Evolutionary conservation across 2,329 filamentous ascomycete species (phyloP), one percentile per base, ranked within the genome.

Genomic region (Fusarium kyushuense): DNA sequence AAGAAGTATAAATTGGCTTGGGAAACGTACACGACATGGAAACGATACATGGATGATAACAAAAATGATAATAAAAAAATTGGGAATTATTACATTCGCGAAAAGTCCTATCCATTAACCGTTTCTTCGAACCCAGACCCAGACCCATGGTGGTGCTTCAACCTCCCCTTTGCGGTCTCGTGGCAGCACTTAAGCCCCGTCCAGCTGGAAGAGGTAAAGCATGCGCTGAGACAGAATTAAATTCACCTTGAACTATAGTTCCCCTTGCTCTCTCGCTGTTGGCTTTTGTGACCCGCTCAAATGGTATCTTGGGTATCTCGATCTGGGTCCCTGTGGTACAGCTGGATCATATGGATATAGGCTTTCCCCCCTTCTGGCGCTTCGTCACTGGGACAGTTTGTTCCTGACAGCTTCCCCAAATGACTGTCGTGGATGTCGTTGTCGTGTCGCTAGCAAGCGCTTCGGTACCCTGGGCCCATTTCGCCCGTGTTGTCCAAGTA

Each of bases 11-110:
- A 38, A 49, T 73, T 73, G 61, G 55, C 63, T 66, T 51, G 57
- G 54, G 47, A 63, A 72, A 64, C 70, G 62, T 74, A 72, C 69
- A 74, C 65, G 60, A 67, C 70, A 72, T 66, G 43, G 63, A 73
- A 71, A 68, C 33, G 56, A 56, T 59, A 58, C 59, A 45, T 43
- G 68, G 68, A 71, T 63, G 62, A 66, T 69, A 71, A 67, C 69
- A 65, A 72, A 65, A 70, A 65, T 65, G 73, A 77, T 74, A 76
- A 77, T 74, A 75, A 77, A 77, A 77, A 77, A 77, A 77, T 77
- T 76, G 75, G 80, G 78, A 78, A 79, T 79, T 83, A 84, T 82
- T 84, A 84, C 81, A 84, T 68, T 72, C 82, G 78, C 78, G 79
- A 81, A 79, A 75, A 79, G 77, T 74, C 71, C 65, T 69, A 68